phyloP scores from a whole-genome alignment of 805 yeast species.

The Zygoascus bituminiphila region DNA sequence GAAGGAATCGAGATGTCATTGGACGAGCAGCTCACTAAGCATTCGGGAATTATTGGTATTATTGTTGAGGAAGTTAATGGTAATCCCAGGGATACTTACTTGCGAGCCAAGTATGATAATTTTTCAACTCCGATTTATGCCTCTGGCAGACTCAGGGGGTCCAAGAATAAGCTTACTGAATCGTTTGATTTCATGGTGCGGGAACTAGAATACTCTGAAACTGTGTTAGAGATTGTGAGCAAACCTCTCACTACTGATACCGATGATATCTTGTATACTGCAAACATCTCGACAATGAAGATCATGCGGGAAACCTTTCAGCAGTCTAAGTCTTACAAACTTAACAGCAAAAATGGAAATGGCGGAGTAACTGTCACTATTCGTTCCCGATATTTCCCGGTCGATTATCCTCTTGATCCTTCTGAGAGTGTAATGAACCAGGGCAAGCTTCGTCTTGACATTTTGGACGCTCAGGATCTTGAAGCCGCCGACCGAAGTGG shows the following conservation, averaged over 20 bases:
- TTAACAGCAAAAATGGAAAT: slow-evolving; percentile 48
- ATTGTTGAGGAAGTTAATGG: slow-evolving; percentile 55
- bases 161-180: slow-evolving; percentile 33
- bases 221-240: slow-evolving; percentile 53
- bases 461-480: slow-evolving; percentile 57
- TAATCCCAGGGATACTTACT: slow-evolving; percentile 44
- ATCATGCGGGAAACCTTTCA: slow-evolving; percentile 58
- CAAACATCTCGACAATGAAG: slow-evolving; percentile 56
- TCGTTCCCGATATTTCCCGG: slow-evolving; percentile 74
- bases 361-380: slow-evolving; percentile 40
- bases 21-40: slow-evolving; percentile 34
- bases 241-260: slow-evolving; percentile 39
- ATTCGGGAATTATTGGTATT: slow-evolving; percentile 69
- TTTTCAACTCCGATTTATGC: slow-evolving; percentile 56
- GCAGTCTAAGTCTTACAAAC: slow-evolving; percentile 39
- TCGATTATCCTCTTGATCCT: slow-evolving; percentile 52
- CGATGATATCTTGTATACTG: slow-evolving; percentile 53
- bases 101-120: slow-evolving; percentile 74
- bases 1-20: slow-evolving; percentile 43
- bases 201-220: slow-evolving; percentile 67
- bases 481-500: slow-evolving; percentile 88
- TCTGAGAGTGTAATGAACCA: slow-evolving; percentile 67
- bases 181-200: slow-evolving; percentile 71
- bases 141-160: slow-evolving; percentile 40
- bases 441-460: slow-evolving; percentile 58